A percentile compares a stretch with the other conserved stretches of the same genome.
These are phyloP conservation scores for Nothophoma quercina DNA, from an alignment of 2,329 filamentous ascomycete genomes.

Conservation along the genomic window DNA sequence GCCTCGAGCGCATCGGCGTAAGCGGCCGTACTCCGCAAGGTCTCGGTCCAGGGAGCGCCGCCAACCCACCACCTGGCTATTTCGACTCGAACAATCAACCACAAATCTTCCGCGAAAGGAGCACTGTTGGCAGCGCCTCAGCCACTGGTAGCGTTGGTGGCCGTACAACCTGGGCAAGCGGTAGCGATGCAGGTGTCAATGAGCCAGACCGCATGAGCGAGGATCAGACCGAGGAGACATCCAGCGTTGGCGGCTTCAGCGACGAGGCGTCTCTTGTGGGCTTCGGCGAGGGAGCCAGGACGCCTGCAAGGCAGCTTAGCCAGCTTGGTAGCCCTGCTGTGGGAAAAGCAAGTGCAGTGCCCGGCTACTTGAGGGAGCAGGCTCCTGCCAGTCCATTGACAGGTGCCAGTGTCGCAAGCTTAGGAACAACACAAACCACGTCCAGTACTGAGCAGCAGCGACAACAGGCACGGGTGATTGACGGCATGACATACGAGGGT, in stretches of 20 bases:
- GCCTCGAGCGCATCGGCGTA: slow-evolving; percentile 87
- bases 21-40: slow-evolving; percentile 63
- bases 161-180: slow-evolving; percentile 72
- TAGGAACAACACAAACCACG: slow-evolving; percentile 40
- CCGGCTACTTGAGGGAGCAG: slow-evolving; percentile 45
- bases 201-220: slow-evolving; percentile 76
- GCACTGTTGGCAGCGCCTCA: slow-evolving; percentile 89
- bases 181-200: slow-evolving; percentile 60
- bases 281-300: slow-evolving; percentile 84
- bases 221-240: slow-evolving; percentile 65
- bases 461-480: slow-evolving; percentile 53
- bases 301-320: slow-evolving; percentile 62
- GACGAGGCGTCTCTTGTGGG: slow-evolving; percentile 89
- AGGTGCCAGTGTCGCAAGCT: slow-evolving; percentile 36
- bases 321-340: slow-evolving; percentile 82
- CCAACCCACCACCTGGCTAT: slow-evolving; percentile 64
- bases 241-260: slow-evolving; percentile 79
- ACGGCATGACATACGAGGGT: slow-evolving; percentile 53
- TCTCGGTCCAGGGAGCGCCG: slow-evolving; percentile 55
- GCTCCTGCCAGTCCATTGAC: slow-evolving; percentile 42
- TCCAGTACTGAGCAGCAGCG: slow-evolving; percentile 33
- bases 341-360: slow-evolving; percentile 53
- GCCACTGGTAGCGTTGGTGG: slow-evolving; percentile 81
- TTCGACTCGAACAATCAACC: slow-evolving; percentile 78
- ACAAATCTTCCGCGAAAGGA: slow-evolving; percentile 74